Evolutionary conservation across 2,329 filamentous ascomycete species (phyloP).

Genomic region (Botrytis fabae): DNA sequence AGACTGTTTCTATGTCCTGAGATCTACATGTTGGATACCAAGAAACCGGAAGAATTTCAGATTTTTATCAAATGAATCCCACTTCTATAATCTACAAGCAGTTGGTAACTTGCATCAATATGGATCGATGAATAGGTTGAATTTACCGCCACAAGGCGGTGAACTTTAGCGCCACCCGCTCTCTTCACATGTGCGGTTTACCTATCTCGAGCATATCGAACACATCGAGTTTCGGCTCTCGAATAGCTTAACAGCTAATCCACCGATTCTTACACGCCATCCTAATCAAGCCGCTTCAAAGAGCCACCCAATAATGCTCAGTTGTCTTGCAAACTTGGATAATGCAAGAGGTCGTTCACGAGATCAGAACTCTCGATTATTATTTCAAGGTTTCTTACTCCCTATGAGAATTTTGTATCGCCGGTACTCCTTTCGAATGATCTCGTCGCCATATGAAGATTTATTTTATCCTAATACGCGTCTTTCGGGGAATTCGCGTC

Average conservation of each 20-base stretch:
- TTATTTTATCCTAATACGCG: not conserved
- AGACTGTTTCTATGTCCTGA: not conserved
- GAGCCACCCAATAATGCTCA: not conserved
- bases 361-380: not conserved
- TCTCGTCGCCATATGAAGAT: not conserved
- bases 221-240: not conserved
- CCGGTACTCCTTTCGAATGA: not conserved
- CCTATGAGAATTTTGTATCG: not conserved
- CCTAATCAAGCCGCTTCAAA: not conserved
- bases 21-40: not conserved
- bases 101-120: no score
- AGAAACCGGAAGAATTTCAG: not conserved
- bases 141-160: not conserved
- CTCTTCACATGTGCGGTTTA: not conserved
- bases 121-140: not conserved
- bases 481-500: not conserved
- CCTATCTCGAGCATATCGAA: not conserved
- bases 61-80: no score
- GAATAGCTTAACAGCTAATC: not conserved
- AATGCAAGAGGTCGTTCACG: not conserved
- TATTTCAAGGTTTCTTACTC: rapidly evolving
- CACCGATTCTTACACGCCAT: not conserved
- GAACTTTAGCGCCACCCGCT: not conserved
- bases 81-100: no score
- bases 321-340: not conserved